Conservation (phyloP, 345 rosid genomes). For the Syzygium oleosum region DNA sequence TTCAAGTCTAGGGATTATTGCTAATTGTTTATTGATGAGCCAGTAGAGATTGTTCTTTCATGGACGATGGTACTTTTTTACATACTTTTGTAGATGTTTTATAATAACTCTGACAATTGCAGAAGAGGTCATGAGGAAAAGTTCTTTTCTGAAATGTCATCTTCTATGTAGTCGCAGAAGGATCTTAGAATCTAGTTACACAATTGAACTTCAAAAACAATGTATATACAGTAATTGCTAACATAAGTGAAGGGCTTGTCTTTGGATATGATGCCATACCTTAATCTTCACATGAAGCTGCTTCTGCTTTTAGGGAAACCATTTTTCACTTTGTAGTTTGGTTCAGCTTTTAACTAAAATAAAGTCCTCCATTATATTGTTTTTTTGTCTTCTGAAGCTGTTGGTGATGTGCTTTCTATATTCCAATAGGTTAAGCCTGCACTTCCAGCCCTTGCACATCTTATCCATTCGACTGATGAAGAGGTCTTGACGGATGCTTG, state of each 20-base stretch:
- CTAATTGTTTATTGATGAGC: not conserved
- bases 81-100: not conserved
- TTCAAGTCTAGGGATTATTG: not conserved
- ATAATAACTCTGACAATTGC: not conserved
- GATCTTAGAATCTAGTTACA: not conserved
- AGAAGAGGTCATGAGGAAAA: not conserved
- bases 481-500: conserved; percentile 49
- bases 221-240: not conserved
- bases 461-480: conserved; percentile 39
- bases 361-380: not conserved
- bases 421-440: conserved; percentile 32
- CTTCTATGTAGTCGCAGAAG: not conserved
- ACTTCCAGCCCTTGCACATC: conserved; percentile 38
- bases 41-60: not conserved
- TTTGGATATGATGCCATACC: not conserved
- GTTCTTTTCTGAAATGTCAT: not conserved
- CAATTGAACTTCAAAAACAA: not conserved
- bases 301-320: not conserved
- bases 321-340: not conserved
- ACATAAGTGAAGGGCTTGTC: not conserved
- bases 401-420: not conserved
- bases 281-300: not conserved
- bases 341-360: not conserved
- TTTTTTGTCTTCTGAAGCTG: not conserved
- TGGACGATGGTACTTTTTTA: not conserved